Evolutionary conservation across 164 flowering plant species (phyloP).

Genomic region (Chimonanthus praecox): DNA sequence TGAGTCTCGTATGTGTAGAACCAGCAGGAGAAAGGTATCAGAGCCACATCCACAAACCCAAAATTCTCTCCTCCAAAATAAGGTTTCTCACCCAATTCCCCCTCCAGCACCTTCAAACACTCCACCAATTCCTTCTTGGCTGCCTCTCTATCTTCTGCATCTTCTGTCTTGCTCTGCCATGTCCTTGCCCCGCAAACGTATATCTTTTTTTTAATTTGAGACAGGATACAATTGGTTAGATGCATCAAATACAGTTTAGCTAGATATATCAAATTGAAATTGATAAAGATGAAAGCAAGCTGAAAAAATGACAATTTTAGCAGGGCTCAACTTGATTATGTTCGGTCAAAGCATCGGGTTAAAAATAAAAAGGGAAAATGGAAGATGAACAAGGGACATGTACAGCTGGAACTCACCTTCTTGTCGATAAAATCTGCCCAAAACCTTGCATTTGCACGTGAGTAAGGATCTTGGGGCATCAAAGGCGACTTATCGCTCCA

Average conservation of each 20-base stretch:
- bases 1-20: background rate
- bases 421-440: constrained; percentile 18
- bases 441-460: constrained; percentile 14
- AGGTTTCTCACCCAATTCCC: background rate
- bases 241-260: background rate
- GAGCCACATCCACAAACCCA: background rate
- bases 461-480: constrained; percentile 16
- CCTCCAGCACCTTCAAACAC: background rate
- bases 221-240: background rate
- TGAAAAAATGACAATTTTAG: too few species aligned
- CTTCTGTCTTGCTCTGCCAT: background rate
- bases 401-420: constrained; percentile 6
- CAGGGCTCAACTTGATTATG: background rate
- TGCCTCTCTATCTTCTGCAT: background rate
- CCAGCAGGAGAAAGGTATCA: background rate
- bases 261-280: background rate
- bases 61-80: background rate
- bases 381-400: too few species aligned
- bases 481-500: constrained; percentile 9
- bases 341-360: background rate
- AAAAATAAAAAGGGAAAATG: too few species aligned
- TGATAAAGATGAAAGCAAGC: background rate
- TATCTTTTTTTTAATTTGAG: background rate
- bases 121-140: background rate
- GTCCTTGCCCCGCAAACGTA: background rate